A percentile compares a stretch with the other conserved stretches of the same genome.
Conservation (phyloP, 164 flowering plant genomes). For the Santalum album region DNA sequence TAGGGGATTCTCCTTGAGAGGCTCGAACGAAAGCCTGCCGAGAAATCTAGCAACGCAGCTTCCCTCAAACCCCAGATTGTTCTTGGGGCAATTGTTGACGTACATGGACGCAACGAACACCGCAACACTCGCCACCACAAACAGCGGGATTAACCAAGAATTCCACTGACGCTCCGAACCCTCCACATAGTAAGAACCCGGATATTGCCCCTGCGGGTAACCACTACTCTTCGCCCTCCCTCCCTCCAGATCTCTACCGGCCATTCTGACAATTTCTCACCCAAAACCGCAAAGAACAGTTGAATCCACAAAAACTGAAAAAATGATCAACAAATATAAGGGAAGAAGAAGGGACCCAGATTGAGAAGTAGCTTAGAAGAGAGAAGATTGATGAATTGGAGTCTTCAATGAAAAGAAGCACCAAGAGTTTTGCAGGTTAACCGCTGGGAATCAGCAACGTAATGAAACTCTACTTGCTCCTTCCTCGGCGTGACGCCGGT, state of each 20-base stretch:
- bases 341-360: not conserved
- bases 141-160: constrained; percentile 51
- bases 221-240: constrained; percentile 13
- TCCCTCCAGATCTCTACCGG: constrained; percentile 24
- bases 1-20: constrained; percentile 56
- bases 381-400: not conserved
- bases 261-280: not conserved
- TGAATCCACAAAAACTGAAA: not conserved
- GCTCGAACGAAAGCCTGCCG: constrained; percentile 59
- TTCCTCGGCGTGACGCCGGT: no score
- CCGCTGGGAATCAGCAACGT: no score
- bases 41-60: constrained; percentile 47
- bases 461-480: no score
- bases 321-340: not conserved
- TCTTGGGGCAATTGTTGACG: constrained; percentile 48
- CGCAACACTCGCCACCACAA: constrained; percentile 46
- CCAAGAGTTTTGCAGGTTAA: no score
- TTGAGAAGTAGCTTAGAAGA: not conserved
- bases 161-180: constrained; percentile 44
- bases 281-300: not conserved
- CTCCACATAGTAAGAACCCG: constrained; percentile 16
- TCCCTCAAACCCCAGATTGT: constrained; percentile 16
- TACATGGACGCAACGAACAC: constrained; percentile 36
- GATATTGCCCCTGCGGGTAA: not conserved
- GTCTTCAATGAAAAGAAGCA: no score